phyloP scores from a whole-genome alignment of 2,329 filamentous ascomycete genomes.

The Malbranchea cinnamomea region DNA sequence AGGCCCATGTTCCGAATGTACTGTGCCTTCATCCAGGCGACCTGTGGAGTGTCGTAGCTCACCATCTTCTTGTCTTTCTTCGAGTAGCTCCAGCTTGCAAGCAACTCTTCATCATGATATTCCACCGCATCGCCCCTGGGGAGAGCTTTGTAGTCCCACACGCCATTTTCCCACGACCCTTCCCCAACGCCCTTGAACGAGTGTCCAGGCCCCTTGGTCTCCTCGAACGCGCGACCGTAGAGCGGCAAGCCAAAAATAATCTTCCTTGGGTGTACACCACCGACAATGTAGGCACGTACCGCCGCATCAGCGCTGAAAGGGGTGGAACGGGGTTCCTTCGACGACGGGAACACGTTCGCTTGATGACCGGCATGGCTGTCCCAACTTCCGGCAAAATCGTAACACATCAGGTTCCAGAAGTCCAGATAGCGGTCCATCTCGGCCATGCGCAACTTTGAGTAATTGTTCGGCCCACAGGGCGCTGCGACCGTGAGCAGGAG shows the following conservation, averaged over 20 bases:
- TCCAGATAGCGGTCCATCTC: conserved; percentile 35
- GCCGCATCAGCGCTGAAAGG: conserved; percentile 65
- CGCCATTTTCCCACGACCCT: conserved; percentile 71
- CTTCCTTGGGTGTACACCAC: conserved; percentile 52
- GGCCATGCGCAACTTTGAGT: conserved; percentile 27
- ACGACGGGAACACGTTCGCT: conserved; percentile 57
- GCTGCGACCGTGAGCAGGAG: conserved; percentile 34
- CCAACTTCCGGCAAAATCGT: conserved; percentile 81
- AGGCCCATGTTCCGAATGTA: conserved; percentile 54
- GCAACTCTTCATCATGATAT: conserved; percentile 42
- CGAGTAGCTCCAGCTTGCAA: conserved; percentile 63
- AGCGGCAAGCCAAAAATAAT: conserved; percentile 83
- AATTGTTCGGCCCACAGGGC: conserved; percentile 28
- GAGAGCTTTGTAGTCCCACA: conserved; percentile 80
- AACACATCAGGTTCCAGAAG: conserved; percentile 56
- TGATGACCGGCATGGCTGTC: conserved; percentile 58
- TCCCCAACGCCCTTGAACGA: conserved; percentile 58
- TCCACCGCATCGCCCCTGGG: conserved; percentile 53
- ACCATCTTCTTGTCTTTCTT: conserved; percentile 46
- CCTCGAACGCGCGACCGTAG: conserved; percentile 73
- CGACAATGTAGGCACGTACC: conserved; percentile 53
- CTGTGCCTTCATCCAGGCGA: conserved; percentile 53
- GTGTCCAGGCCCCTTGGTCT: conserved; percentile 59
- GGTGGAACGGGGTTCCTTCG: conserved; percentile 45
- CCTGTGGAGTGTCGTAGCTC: conserved; percentile 57